Conservation (phyloP, 306 rosid species). For the Vigna trinervia region DNA sequence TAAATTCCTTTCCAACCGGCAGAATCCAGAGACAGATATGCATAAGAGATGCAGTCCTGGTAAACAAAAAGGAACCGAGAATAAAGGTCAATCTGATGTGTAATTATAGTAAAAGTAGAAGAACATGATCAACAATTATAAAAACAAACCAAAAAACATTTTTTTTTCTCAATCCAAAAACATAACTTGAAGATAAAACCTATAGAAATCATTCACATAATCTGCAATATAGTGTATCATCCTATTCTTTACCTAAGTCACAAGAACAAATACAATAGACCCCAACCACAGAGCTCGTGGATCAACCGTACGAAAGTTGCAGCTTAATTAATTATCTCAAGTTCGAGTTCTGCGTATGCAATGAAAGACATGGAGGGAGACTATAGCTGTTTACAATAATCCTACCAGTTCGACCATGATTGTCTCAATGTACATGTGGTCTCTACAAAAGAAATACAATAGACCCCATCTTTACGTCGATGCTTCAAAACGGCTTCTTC, state of each 20-base stretch:
- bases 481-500: constrained; percentile 30
- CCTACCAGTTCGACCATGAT: background rate
- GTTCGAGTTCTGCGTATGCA: background rate
- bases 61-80: background rate
- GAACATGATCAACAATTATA: constrained; percentile 7
- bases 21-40: constrained; percentile 56
- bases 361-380: background rate
- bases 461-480: background rate
- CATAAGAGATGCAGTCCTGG: constrained; percentile 69
- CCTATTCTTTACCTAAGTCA: constrained; percentile 20
- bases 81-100: constrained; percentile 19
- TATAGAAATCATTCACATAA: background rate
- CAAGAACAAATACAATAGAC: constrained; percentile 15
- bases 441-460: background rate
- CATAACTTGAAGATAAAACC: background rate
- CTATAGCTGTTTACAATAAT: background rate
- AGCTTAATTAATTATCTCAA: background rate
- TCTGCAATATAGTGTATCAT: background rate
- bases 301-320: background rate
- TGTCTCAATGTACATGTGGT: background rate
- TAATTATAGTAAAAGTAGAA: constrained; percentile 23
- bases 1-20: constrained; percentile 59
- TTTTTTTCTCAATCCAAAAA: background rate
- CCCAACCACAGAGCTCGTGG: background rate
- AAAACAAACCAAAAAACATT: background rate